Percentiles rank a stretch among this genome's conserved stretches.
These are phyloP conservation scores for Colletotrichum magnum DNA, from an alignment of 2,329 filamentous ascomycete genomes.

Conservation along the genomic window DNA sequence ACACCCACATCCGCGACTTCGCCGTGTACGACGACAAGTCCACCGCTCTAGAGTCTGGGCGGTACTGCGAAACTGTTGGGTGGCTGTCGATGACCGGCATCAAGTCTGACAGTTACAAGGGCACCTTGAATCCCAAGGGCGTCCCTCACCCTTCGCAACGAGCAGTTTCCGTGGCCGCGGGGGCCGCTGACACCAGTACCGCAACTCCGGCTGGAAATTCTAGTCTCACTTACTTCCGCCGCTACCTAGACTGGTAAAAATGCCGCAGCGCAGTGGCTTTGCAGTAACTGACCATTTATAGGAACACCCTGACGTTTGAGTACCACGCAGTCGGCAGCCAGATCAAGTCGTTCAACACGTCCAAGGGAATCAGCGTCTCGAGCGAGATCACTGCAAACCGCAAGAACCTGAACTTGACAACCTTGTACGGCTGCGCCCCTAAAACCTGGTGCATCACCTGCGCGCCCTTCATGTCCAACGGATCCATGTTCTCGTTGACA, in stretches of 20 bases:
- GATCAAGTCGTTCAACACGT: conserved; percentile 43
- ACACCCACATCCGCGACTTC: conserved; percentile 76
- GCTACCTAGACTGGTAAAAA: conserved; percentile 79
- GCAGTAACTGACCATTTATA: neutral
- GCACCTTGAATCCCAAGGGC: conserved; percentile 52
- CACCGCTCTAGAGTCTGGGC: conserved; percentile 73
- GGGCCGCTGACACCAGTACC: neutral
- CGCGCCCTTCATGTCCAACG: conserved; percentile 60
- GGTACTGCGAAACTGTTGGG: conserved; percentile 78
- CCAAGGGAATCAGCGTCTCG: conserved; percentile 59
- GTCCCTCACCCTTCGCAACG: conserved; percentile 57
- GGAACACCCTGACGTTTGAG: conserved; percentile 60
- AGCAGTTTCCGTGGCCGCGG: conserved; percentile 43
- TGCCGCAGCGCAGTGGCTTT: conserved; percentile 48
- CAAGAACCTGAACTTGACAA: conserved; percentile 67
- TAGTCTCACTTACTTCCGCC: conserved; percentile 64
- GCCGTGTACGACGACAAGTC: conserved; percentile 73
- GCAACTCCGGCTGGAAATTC: conserved; percentile 46
- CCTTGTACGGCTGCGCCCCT: conserved; percentile 72
- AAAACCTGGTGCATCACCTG: conserved; percentile 71
- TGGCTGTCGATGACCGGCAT: conserved; percentile 77
- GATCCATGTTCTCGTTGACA: conserved; percentile 15
- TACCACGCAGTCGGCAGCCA: conserved; percentile 71
- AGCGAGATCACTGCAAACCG: conserved; percentile 65
- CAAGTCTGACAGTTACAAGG: conserved; percentile 56